Base-by-base conservation (phyloP, 768 basidiomycete genomes). In the Tulasnella calospora region DNA sequence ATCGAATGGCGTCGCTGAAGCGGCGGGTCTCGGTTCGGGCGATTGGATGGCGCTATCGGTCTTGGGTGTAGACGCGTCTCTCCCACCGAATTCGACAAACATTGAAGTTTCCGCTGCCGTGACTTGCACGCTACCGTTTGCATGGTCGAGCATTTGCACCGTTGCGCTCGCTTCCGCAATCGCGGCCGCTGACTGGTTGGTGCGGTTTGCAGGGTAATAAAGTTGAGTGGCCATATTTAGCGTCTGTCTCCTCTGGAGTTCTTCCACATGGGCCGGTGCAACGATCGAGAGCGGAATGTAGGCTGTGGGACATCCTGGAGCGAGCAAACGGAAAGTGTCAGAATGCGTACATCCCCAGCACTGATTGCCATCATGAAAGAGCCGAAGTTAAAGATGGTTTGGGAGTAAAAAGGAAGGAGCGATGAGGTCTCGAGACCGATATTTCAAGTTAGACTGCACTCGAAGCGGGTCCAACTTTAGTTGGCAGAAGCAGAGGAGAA, bases 271-370 rank as follows among this genome's bases (percentile, higher is more conserved):
- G 19, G 89, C 87, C 5, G 93, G 93, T 38, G 88, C 84, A 78
- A 89, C 87, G 23, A 92, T 76, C 30, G 91, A 91, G 33, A 93
- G 83, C 0, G 93, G 93, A 0, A 87, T 82, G 80, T 94, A 94
- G 44, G 82, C 81, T 13, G 87, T 78, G 0, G 92, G 90, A 35
- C 86, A 87, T 67, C 92, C 92, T 90, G 83, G n/a, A 76, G 46
- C 30, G 67, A 74, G 71, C 17, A 46, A 46, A 80, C 44, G 46
- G 79, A 70, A n/a, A 70, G 6, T 36, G 12, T 38, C 19, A 8
- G 55, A 30, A 38, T 41, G 51, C 71, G 13, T 27, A 41, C 38
- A 19, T 46, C 44, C 13, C 27, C 33, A 46, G 71, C 55, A 15
- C 67, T 79, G 36, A 76, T 38, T 35, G 17, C 40, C 33, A 67